A percentile compares a stretch with the other conserved stretches of the same genome.
Conservation (phyloP, 805 yeast genomes). For the Monosporozyma yasuniensis region DNA sequence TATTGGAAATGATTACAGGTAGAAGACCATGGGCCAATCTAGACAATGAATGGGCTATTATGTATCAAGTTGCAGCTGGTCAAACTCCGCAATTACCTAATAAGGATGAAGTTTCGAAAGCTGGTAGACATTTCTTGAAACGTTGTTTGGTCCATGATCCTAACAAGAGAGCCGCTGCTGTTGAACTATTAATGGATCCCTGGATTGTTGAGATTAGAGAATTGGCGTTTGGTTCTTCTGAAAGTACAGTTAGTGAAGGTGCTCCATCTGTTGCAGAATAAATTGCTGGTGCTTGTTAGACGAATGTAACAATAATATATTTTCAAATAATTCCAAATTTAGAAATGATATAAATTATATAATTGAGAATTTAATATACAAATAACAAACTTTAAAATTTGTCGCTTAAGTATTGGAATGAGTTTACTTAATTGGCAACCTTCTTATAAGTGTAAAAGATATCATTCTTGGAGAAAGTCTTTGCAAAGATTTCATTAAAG, state of each 20-base stretch:
- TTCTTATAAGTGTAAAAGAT: conserved; percentile 27
- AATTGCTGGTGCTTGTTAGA: neutral
- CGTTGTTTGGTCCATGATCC: conserved; percentile 82
- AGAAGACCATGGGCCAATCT: conserved; percentile 95
- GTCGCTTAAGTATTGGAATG: neutral
- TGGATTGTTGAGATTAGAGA: conserved; percentile 74
- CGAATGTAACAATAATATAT: neutral
- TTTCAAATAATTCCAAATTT: neutral
- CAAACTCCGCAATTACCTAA: conserved; percentile 81
- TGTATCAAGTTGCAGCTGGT: conserved; percentile 97
- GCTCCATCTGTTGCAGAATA: neutral
- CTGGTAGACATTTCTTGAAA: conserved; percentile 65
- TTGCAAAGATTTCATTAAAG: conserved; percentile 12
- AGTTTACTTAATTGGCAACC: neutral
- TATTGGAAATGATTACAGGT: conserved; percentile 94
- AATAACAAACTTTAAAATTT: neutral
- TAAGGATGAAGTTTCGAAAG: conserved; percentile 66
- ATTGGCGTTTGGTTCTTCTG: conserved; percentile 45
- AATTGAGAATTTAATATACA: neutral
- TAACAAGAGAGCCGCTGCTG: conserved; percentile 68
- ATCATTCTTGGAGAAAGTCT: conserved; percentile 19
- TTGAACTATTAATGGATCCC: conserved; percentile 77
- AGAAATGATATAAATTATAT: neutral
- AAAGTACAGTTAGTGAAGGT: neutral
- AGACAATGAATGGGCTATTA: conserved; percentile 96